Base-by-base conservation (phyloP, 2,329 filamentous ascomycete genomes). In the Diaporthe australafricana region DNA sequence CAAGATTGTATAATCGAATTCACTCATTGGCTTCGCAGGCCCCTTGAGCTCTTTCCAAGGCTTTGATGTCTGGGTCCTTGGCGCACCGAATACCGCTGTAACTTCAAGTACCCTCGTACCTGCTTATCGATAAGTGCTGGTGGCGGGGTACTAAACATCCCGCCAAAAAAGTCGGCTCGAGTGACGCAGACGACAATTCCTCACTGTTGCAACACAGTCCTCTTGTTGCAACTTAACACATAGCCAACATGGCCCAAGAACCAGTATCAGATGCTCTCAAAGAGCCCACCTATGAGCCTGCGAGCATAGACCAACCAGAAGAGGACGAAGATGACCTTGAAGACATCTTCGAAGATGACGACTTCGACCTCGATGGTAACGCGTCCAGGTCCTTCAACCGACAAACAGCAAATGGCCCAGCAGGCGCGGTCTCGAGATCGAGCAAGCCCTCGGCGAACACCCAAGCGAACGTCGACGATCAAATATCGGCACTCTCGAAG, bases 361-460 rank as follows among this genome's bases (percentile, higher is more conserved):
- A 91, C 73, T 88, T 93, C 73, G 90, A 91, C 72, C 87, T 70
- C 56, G 77, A 90, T 63, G 85, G 86, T 30, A 90, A 89, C 77
- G 83, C 88, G 22, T 85, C 90, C 62, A 84, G 85, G 9, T 91
- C 92, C 9, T 96, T 96, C 86, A 98, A 98, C 81, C 92, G 95
- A 73, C 94, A 97, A 80, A 78, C 74, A 66, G 72, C 76, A 76
- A 77, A 80, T 22, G 82, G 80, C 42, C 68, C 84, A 83, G 50
- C 72, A 40, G 71, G 68, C 73, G 86, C 89, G 60, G 87, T 90
- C 70, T 92, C 92, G 3, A 92, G 92, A 77, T 90, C 90, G 70
- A 97, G 96, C 79, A 94, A 92, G 78, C 94, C 94, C 8, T 88
- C 88, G 0, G 90, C 94, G 56, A 98, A 98, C 82, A 95, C 94